Conservation (phyloP, 1,139 yeast genomes). For the Taphrina wiesneri region DNA sequence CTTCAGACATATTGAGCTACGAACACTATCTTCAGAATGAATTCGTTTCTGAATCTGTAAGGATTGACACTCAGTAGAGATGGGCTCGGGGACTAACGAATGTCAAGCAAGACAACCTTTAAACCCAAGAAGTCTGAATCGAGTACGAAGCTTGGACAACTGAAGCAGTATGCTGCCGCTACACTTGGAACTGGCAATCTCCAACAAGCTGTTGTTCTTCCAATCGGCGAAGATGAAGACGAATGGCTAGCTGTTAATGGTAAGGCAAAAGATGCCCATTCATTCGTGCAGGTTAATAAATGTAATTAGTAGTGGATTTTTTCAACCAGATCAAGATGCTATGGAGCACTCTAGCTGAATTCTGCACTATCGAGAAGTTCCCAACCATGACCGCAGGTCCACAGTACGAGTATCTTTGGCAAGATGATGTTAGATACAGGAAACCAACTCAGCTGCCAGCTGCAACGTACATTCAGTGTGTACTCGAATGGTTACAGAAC, state of each 20-base stretch:
- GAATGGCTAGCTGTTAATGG: slow-evolving; percentile 95
- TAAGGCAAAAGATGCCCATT: slow-evolving; percentile 27
- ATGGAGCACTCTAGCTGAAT: slow-evolving; percentile 92
- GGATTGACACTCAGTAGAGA: neutral
- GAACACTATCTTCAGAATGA: slow-evolving; percentile 8
- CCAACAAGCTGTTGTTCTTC: slow-evolving; percentile 85
- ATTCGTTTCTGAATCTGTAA: slow-evolving; percentile 28
- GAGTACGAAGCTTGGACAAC: slow-evolving; percentile 28
- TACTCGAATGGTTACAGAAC: slow-evolving; percentile 92
- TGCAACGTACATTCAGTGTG: slow-evolving; percentile 86
- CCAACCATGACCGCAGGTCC: slow-evolving; percentile 66
- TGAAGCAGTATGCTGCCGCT: slow-evolving; percentile 63
- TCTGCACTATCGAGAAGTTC: slow-evolving; percentile 88
- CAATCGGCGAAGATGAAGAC: slow-evolving; percentile 85
- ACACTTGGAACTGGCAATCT: slow-evolving; percentile 90
- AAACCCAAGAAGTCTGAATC: slow-evolving; percentile 31
- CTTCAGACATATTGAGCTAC: too few relatives aligned
- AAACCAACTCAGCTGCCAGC: slow-evolving; percentile 81
- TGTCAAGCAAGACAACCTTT: slow-evolving; percentile 28
- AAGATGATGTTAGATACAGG: slow-evolving; percentile 56
- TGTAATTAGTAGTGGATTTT: slow-evolving; percentile 54
- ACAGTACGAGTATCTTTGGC: slow-evolving; percentile 81
- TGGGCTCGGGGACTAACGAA: neutral
- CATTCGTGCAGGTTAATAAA: slow-evolving; percentile 53
- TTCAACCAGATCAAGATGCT: slow-evolving; percentile 95